Evolutionary conservation across 2,329 filamentous ascomycete species (phyloP).

Genomic region (Epicoccum nigrum): DNA sequence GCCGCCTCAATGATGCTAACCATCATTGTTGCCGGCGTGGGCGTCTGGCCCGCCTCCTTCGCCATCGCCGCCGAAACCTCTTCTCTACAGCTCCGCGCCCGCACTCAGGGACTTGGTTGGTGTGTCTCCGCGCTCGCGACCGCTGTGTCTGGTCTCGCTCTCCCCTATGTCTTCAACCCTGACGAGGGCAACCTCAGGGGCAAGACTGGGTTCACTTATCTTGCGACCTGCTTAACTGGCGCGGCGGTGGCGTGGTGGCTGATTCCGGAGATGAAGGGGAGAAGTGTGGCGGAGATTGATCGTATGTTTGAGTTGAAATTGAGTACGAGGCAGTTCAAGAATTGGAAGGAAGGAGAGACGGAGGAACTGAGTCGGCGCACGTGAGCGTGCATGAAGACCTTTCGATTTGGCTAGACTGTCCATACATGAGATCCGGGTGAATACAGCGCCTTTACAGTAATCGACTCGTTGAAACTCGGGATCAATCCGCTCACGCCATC

Average conservation of each 20-base stretch:
- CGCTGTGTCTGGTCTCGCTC: constrained; percentile 53
- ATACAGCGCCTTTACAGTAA: too few species aligned
- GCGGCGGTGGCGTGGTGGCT: constrained; percentile 51
- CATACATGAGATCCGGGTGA: too few species aligned
- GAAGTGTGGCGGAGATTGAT: constrained; percentile 58
- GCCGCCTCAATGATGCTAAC: constrained; percentile 52
- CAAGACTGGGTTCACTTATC: constrained; percentile 52
- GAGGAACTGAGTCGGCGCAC: constrained; percentile 7
- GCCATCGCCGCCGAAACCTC: constrained; percentile 54
- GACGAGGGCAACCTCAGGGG: constrained; percentile 51
- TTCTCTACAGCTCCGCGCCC: constrained; percentile 52
- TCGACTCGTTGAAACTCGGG: too few species aligned
- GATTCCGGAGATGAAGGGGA: constrained; percentile 62
- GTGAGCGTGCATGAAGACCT: not conserved
- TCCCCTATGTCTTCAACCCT: constrained; percentile 61
- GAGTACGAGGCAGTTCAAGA: constrained; percentile 25
- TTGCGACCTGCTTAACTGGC: constrained; percentile 43
- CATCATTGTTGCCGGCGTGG: constrained; percentile 52
- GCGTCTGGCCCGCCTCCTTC: constrained; percentile 54
- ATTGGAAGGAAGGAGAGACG: constrained; percentile 18
- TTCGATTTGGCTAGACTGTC: not conserved
- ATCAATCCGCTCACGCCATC: too few species aligned
- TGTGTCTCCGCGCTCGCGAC: constrained; percentile 50
- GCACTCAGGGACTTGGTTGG: constrained; percentile 55
- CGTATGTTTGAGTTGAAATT: constrained; percentile 38